Evolutionary conservation across 768 basidiomycete genomes (phyloP).

Genomic region (Lactarius psammicola): DNA sequence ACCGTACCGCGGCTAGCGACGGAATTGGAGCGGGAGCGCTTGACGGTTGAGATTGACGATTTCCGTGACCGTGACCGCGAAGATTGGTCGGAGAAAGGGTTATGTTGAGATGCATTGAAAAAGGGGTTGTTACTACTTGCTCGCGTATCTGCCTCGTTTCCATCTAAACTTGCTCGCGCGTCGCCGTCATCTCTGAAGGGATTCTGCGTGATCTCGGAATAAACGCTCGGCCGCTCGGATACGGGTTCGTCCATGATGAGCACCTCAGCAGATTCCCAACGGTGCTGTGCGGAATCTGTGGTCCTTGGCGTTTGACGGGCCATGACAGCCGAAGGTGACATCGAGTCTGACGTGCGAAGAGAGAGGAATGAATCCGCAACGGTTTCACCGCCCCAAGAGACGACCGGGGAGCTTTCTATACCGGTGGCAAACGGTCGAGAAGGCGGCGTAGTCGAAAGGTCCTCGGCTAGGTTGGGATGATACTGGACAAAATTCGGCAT

Average conservation of each 20-base stretch:
- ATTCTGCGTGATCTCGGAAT: neutral
- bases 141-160: conserved; percentile 1
- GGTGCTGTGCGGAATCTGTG: conserved; percentile 21
- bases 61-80: conserved; percentile 23
- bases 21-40: conserved; percentile 21
- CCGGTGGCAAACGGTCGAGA: conserved; percentile 13
- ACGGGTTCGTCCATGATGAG: conserved; percentile 20
- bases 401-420: conserved; percentile 2
- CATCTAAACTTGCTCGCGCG: neutral
- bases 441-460: conserved; percentile 3
- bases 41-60: conserved; percentile 22
- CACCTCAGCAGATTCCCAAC: conserved; percentile 30
- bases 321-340: conserved; percentile 25
- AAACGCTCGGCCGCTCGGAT: conserved; percentile 1
- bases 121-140: conserved; percentile 23
- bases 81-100: conserved; percentile 27
- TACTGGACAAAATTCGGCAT: conserved; percentile 28
- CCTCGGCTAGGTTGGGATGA: conserved; percentile 9
- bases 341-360: conserved; percentile 12
- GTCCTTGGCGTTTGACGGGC: conserved; percentile 26
- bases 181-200: conserved; percentile 23
- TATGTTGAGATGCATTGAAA: conserved; percentile 24
- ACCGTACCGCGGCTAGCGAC: conserved; percentile 9
- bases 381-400: conserved; percentile 23
- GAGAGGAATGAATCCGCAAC: conserved; percentile 23